Evolutionary conservation across 164 flowering plant species (phyloP), one percentile per base, ranked within the genome.

Genomic region (Berberis thunbergii): DNA sequence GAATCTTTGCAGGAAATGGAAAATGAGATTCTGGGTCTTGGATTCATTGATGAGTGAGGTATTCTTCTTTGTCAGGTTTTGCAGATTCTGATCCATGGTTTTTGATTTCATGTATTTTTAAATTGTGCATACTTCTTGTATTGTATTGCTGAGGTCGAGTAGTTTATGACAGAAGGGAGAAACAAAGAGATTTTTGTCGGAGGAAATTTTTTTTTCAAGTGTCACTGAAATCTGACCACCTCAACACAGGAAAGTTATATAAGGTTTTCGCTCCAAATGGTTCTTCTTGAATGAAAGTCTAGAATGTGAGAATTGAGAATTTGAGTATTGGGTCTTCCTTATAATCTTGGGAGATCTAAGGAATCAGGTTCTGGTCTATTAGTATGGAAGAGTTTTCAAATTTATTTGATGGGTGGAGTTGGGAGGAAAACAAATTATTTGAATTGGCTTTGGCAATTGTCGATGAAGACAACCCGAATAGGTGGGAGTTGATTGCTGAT

Each of bases 351-450:
- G 26, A 67, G 61, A 58, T 54, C 43, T 50, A 54, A 60, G 60
- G 52, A 64, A 45, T 50, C 43, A 41, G 50, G 38, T 40, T 60
- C 4, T 50, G 68, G 42, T 43, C 40, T 4, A 44, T 52, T 26
- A 43, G 41, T 2, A 79, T 81, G 83, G 81, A 66, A 41, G 75
- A 65, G 10, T 67, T 72, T 68, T 62, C 64, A 11, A 66, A 62
- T 57, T 59, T 65, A 54, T 61, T 70, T 45, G 70, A 75, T 54
- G 79, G 66, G 39, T 87, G 93, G 93, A 87, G 82, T 62, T 83
- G 89, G 87, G 86, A 85, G 61, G 87, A 84, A 80, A 87, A 87
- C 76, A 84, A 87, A 77, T 39, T 76, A 80, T 87, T 87, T 72
- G 93, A 87, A 72, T 55, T 83, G 68, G 93, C 89, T 63, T 65